phyloP scores from a whole-genome alignment of 2,329 filamentous ascomycete genomes.

The Colletotrichum chrysophilum region DNA sequence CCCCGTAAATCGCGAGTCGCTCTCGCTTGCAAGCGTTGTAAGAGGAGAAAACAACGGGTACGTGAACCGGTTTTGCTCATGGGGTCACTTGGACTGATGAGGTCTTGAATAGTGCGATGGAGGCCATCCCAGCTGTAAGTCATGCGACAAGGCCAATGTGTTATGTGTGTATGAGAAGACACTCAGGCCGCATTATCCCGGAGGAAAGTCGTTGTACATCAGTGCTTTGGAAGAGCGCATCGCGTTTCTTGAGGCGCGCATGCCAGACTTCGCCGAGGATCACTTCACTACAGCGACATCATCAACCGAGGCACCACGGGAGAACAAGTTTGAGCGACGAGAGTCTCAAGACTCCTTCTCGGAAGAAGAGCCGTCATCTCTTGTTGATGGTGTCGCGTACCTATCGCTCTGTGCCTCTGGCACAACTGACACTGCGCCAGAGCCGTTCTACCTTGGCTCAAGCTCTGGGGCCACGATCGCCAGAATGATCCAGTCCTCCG shows the following conservation, averaged over 20 bases:
- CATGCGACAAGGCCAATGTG: constrained; percentile 25
- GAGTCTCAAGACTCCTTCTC: constrained; percentile 16
- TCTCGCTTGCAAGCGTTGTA: constrained; percentile 29
- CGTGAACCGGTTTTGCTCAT: neutral
- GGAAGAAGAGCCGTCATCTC: constrained; percentile 24
- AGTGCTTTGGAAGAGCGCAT: constrained; percentile 31
- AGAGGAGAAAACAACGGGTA: constrained; percentile 30
- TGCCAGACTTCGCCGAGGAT: constrained; percentile 30
- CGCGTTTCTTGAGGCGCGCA: constrained; percentile 30
- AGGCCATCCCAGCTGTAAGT: constrained; percentile 27
- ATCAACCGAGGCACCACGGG: neutral
- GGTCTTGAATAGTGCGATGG: constrained; percentile 25
- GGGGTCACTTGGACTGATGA: neutral
- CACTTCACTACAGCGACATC: constrained; percentile 21
- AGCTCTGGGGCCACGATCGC: constrained; percentile 31
- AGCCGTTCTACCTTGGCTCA: constrained; percentile 30
- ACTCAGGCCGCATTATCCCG: constrained; percentile 30
- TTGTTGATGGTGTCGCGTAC: constrained; percentile 30
- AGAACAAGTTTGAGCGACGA: neutral
- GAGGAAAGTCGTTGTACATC: constrained; percentile 32
- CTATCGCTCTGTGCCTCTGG: constrained; percentile 29
- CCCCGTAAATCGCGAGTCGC: constrained; percentile 26
- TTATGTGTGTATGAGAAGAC: constrained; percentile 28
- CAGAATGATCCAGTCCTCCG: constrained; percentile 29
- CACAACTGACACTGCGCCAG: constrained; percentile 25